These are phyloP conservation scores for Starmerella riodocensis DNA, from an alignment of 805 yeast genomes.

Conservation along the genomic window DNA sequence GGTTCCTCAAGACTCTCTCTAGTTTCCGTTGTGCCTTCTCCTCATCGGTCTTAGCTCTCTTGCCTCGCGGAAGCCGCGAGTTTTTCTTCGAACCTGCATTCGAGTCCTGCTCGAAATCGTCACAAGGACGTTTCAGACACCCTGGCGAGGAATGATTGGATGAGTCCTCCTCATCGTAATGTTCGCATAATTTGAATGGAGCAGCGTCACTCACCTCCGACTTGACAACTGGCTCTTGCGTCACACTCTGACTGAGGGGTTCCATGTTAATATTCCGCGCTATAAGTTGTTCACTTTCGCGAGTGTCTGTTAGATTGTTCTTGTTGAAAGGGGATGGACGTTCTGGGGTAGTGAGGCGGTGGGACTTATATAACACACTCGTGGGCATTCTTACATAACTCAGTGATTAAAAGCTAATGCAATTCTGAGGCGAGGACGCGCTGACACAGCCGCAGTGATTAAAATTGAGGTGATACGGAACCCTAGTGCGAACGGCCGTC, in stretches of 20 bases:
- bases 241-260: slow-evolving; percentile 15
- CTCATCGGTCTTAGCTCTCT: slow-evolving; percentile 90
- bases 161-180: slow-evolving; percentile 13
- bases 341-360: too few relatives aligned
- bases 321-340: too few relatives aligned
- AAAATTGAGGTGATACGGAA: too few relatives aligned
- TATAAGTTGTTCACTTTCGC: too few relatives aligned
- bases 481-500: too few relatives aligned
- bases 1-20: slow-evolving; percentile 81
- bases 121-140: slow-evolving; percentile 3
- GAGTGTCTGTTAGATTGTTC: not conserved
- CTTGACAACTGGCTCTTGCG: slow-evolving; percentile 17
- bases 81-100: slow-evolving; percentile 2
- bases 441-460: too few relatives aligned
- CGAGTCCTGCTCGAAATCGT: slow-evolving; percentile 17
- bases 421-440: too few relatives aligned
- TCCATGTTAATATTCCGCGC: too few relatives aligned
- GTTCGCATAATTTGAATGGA: slow-evolving; percentile 5
- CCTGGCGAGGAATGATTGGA: slow-evolving; percentile 8
- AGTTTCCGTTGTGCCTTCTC: slow-evolving; percentile 94
- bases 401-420: slow-evolving; percentile 3
- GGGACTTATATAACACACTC: too few relatives aligned
- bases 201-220: slow-evolving; percentile 19
- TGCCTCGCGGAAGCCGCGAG: slow-evolving; percentile 70
- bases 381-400: not conserved